These are phyloP conservation scores for Moesziomyces globuligerus DNA, from an alignment of 1,284 basidiomycete genomes.

Conservation along the genomic window DNA sequence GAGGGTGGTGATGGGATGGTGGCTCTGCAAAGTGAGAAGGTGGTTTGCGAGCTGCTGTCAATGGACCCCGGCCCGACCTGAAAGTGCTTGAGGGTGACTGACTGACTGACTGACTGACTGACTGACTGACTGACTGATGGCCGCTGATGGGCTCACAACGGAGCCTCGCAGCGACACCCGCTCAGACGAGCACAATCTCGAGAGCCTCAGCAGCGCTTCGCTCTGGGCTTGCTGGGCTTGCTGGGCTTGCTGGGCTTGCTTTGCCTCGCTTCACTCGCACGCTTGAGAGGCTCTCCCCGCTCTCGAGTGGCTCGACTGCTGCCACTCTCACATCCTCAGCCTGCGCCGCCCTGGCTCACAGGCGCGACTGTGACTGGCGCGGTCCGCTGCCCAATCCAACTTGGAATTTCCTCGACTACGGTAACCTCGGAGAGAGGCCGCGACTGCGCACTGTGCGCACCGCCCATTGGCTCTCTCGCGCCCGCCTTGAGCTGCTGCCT, in stretches of 20 bases:
- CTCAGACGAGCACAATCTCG: constrained; percentile 2
- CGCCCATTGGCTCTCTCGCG: background rate
- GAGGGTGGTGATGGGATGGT: constrained; percentile 2
- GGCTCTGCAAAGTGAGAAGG: background rate
- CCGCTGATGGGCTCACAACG: no score
- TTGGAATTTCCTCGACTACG: no score
- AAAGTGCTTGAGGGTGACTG: constrained; percentile 2
- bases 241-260: no score
- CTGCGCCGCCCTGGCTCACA: no score
- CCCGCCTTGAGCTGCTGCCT: no score
- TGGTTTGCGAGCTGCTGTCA: background rate
- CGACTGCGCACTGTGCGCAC: background rate
- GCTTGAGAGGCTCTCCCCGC: background rate
- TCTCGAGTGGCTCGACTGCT: no score
- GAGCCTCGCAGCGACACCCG: constrained; percentile 9
- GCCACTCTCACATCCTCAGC: constrained; percentile 3
- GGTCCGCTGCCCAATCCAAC: no score
- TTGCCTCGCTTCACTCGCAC: constrained; percentile 1
- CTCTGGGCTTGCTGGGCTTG: no score
- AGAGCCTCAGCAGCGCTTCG: background rate
- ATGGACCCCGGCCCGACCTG: constrained; percentile 21
- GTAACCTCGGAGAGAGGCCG: no score
- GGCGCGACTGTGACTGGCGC: no score
- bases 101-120: constrained; percentile 10
- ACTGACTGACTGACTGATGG: constrained; percentile 20